phyloP scores from a whole-genome alignment of 164 flowering plant genomes.

The Aristolochia californica region DNA sequence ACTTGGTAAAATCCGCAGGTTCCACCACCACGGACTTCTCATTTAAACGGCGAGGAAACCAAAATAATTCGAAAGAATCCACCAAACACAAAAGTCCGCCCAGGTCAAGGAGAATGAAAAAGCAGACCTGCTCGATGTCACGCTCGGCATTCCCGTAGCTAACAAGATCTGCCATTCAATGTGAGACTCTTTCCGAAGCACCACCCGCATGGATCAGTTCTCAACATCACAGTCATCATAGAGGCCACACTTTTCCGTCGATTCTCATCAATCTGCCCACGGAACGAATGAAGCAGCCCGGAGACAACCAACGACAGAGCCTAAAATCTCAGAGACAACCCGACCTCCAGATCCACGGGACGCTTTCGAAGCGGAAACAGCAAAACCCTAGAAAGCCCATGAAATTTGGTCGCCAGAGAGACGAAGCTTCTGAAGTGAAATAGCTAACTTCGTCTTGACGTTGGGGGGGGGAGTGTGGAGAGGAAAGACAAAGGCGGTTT shows the following conservation, averaged over 20 bases:
- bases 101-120: not conserved
- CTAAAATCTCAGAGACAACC: constrained; percentile 9
- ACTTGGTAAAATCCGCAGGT: not conserved
- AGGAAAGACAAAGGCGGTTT: too few species aligned
- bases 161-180: constrained; percentile 99
- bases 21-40: not conserved
- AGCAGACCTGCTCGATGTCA: constrained; percentile 67
- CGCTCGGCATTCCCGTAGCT: constrained; percentile 76
- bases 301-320: not conserved
- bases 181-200: constrained; percentile 42
- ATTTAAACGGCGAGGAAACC: too few species aligned
- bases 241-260: constrained; percentile 20
- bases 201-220: constrained; percentile 48
- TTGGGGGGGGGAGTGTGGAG: too few species aligned
- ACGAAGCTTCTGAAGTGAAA: not conserved
- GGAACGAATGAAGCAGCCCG: constrained; percentile 9
- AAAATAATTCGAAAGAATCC: not conserved
- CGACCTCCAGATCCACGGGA: constrained; percentile 5
- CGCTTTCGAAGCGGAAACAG: not conserved
- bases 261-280: constrained; percentile 23
- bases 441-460: too few species aligned
- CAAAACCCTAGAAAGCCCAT: constrained; percentile 8
- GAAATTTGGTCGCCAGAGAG: constrained; percentile 1
- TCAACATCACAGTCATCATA: constrained; percentile 42
- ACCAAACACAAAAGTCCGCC: too few species aligned